Evolutionary conservation across 2,329 filamentous ascomycete species (phyloP), one percentile per base, ranked within the genome.

Genomic region (Aspergillus caelatus): DNA sequence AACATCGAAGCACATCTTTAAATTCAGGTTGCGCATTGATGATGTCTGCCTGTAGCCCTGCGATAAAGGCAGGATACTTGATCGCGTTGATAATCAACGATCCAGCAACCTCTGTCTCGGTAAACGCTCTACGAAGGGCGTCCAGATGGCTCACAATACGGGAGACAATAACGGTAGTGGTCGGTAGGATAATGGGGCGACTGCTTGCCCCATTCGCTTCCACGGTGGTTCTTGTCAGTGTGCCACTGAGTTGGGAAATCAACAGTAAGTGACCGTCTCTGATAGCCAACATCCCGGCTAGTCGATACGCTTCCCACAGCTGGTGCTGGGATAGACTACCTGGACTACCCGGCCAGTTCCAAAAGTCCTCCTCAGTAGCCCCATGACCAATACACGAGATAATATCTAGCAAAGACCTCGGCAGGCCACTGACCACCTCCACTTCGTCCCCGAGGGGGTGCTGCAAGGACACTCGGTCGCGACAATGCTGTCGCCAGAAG

Each of bases 361-460:
- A 75, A 32, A 76, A 70, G 14, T 64, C 68, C 36, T 68, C 64
- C 43, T 76, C 74, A 0, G 70, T 66, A 1, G 69, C 66, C 9
- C 71, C 65, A 3, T 67, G 21, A 1, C 66, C 68, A 16, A 75
- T 71, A 1, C 69, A 67, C 1, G 73, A 69, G 34, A 72, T 70
- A 0, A 76, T 59, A 53, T 76, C 72, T 3, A 76, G 26, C 6
- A 76, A 53, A 4, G 71, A 66, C 36, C 69, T 66, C 6, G 74
- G 74, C 19, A 76, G 39, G 14, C 74, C 73, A 45, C 66, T 75
- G 0, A 76, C 70, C 0, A 71, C 65, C 58, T 76, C 74, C 14
- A 75, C 60, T 1, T 59, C 57, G 7, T 60, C 28, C 21, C 23
- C 14, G 2, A 41, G 14, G 9, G 7, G 2, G 4, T 58, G 19